A percentile compares a stretch with the other conserved stretches of the same genome.
Evolutionary conservation across 352 stramenopile species (phyloP).

Genomic region (Phytophthora colocasiae): DNA sequence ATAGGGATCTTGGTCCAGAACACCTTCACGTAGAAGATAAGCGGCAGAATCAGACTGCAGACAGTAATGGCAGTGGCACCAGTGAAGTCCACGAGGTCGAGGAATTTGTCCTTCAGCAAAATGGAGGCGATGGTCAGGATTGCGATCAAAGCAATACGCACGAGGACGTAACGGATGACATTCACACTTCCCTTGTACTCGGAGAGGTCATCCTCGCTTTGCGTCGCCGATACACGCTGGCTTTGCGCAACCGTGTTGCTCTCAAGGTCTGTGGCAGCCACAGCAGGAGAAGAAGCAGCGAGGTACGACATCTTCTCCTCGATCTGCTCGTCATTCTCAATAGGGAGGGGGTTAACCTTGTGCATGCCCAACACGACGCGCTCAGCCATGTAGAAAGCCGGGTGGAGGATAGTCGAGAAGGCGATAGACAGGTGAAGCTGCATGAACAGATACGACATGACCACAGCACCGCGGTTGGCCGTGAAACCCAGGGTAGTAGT

Average conservation of each 20-base stretch:
- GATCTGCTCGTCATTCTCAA: conserved; percentile 23
- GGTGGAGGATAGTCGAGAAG: conserved; percentile 55
- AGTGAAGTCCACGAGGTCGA: conserved; percentile 50
- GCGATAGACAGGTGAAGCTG: conserved; percentile 61
- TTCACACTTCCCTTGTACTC: conserved; percentile 38
- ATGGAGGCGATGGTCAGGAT: conserved; percentile 38
- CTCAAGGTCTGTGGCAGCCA: conserved; percentile 16
- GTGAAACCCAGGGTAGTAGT: conserved; percentile 46
- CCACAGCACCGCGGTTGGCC: conserved; percentile 39
- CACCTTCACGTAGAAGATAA: conserved; percentile 49
- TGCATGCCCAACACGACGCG: conserved; percentile 49
- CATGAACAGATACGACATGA: conserved; percentile 60
- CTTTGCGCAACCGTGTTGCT: conserved; percentile 7
- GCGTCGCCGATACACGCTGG: conserved; percentile 7
- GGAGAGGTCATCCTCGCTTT: conserved; percentile 27
- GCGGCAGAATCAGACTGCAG: conserved; percentile 46
- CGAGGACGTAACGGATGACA: conserved; percentile 34
- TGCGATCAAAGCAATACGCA: conserved; percentile 44
- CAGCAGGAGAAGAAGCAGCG: conserved; percentile 3
- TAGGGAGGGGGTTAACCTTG: conserved; percentile 15
- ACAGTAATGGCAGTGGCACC: conserved; percentile 42
- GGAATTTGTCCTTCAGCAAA: conserved; percentile 39
- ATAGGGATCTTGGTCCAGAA: conserved; percentile 41
- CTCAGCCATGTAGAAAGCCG: conserved; percentile 33
- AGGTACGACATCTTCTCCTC: conserved; percentile 37